Base-by-base conservation (phyloP, 2,329 filamentous ascomycete species). In the Penicillium corylophilum region DNA sequence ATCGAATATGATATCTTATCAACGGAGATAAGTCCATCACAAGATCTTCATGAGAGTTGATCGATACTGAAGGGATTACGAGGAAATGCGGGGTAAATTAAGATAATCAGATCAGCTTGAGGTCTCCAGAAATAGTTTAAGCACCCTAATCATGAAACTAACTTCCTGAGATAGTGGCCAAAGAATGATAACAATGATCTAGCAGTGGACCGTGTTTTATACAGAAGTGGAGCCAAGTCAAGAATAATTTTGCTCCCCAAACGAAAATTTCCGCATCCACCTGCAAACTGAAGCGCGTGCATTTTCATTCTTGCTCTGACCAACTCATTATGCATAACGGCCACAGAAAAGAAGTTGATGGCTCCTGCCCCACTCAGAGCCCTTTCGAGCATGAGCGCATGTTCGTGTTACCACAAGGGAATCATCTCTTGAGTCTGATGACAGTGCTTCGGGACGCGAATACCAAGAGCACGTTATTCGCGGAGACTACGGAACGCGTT, bases 391-490 rank as follows among this genome's bases (percentile, higher is more conserved):
- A 38, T 20, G 18, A 38, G 16, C 10, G 35, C 18, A 13, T 50
- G 13, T 23, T 23, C 29, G 16, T 51, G 18, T n/a, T 51, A n/a
- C 48, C 48, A 3, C 48, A 51, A 29, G 31, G 38, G 6, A 43
- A 38, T 8, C 48, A 51, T 23, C 28, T 51, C 8, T 22, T 38
- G 16, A 51, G 48, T 24, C 13, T 51, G 18, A 51, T 51, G 48
- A 51, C 48, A 2, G 36, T 46, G 28, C 43, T 51, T n/a, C 48
- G 48, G 5, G 38, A 51, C 15, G 39, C 26, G 5, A 46, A 46
- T 4, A 51, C 48, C 8, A 38, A 16, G 6, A 26, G 29, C 15
- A 26, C 43, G 5, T 45, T 22, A 41, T 51, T 51, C 29, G 43
- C 36, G 7, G 43, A 51, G 6, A 39, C 42, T 3, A 46, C 48